These are phyloP conservation scores for Moricandia moricandioides DNA, from an alignment of 345 rosid genomes.

Conservation along the genomic window DNA sequence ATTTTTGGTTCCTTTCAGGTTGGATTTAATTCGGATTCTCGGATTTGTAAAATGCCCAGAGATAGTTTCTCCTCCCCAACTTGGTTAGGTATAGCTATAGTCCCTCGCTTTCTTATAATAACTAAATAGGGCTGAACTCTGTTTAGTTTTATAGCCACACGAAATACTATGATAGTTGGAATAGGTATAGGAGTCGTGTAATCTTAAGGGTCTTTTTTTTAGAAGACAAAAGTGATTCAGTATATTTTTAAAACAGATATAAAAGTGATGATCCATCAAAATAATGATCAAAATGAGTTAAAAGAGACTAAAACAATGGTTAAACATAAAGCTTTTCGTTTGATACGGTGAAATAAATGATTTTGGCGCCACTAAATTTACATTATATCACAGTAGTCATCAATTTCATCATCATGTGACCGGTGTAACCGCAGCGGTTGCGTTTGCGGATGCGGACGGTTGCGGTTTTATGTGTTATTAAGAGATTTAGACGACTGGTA, in stretches of 20 bases:
- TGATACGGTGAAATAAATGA: constrained; percentile 29
- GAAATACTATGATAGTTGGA: not conserved
- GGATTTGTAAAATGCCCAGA: too few species aligned
- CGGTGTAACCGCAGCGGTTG: too few species aligned
- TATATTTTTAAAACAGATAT: not conserved
- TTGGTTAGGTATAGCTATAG: constrained; percentile 30
- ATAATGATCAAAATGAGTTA: not conserved
- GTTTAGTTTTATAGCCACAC: constrained; percentile 14
- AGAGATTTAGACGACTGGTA: too few species aligned
- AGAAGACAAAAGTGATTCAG: not conserved
- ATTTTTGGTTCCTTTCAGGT: too few species aligned
- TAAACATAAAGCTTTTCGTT: constrained; percentile 16
- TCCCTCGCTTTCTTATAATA: not conserved
- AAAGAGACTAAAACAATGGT: not conserved
- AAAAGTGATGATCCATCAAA: not conserved
- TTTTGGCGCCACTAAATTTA: constrained; percentile 20
- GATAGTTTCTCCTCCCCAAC: too few species aligned
- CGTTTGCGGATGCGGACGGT: too few species aligned
- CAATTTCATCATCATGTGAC: constrained; percentile 3
- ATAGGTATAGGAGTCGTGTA: constrained; percentile 1
- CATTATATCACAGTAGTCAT: not conserved
- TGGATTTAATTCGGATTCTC: too few species aligned
- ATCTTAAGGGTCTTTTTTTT: not conserved
- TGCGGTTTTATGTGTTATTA: too few species aligned
- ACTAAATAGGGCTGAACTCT: not conserved